phyloP scores from a whole-genome alignment of 208 protist species.

The Crithidia mellificae region DNA sequence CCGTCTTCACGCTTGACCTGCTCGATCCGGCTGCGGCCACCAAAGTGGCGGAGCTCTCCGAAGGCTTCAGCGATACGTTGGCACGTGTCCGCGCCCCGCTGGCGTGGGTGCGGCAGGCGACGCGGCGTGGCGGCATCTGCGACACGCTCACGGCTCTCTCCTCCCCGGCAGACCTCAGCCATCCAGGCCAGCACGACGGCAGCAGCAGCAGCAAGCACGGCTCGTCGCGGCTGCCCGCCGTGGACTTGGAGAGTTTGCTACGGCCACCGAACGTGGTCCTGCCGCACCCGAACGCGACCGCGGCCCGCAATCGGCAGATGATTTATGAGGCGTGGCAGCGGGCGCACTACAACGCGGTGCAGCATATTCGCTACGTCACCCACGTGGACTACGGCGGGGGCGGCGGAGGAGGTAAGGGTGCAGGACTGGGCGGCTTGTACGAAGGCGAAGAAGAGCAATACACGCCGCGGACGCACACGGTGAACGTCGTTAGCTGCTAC shows the following conservation, averaged over 20 bases:
- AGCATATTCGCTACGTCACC: not conserved
- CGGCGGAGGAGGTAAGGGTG: too few relatives aligned
- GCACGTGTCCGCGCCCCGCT: conserved; percentile 18
- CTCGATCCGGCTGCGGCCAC: conserved; percentile 14
- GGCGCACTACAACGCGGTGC: not conserved
- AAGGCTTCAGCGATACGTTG: conserved; percentile 28
- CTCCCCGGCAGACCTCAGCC: conserved; percentile 1
- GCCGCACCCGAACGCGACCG: not conserved
- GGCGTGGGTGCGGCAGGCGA: conserved; percentile 28
- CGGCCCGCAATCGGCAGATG: conserved; percentile 20
- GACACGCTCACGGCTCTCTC: conserved; percentile 27
- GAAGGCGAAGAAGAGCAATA: not conserved
- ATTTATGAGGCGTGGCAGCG: conserved; percentile 25
- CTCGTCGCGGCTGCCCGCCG: not conserved
- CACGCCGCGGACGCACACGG: conserved; percentile 17
- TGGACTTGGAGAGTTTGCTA: conserved; percentile 21
- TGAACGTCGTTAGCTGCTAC: conserved; percentile 31
- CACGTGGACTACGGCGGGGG: not conserved
- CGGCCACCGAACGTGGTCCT: conserved; percentile 2
- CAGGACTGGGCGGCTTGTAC: not conserved
- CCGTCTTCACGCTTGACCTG: conserved; percentile 27
- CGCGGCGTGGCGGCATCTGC: conserved; percentile 18
- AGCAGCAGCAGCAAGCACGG: too few relatives aligned
- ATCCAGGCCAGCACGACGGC: not conserved
- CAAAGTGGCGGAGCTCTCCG: conserved; percentile 13